A percentile compares a stretch with the other conserved stretches of the same genome.
phyloP scores from a whole-genome alignment of 2,329 filamentous ascomycete genomes.

The Delphinella strobiligena region DNA sequence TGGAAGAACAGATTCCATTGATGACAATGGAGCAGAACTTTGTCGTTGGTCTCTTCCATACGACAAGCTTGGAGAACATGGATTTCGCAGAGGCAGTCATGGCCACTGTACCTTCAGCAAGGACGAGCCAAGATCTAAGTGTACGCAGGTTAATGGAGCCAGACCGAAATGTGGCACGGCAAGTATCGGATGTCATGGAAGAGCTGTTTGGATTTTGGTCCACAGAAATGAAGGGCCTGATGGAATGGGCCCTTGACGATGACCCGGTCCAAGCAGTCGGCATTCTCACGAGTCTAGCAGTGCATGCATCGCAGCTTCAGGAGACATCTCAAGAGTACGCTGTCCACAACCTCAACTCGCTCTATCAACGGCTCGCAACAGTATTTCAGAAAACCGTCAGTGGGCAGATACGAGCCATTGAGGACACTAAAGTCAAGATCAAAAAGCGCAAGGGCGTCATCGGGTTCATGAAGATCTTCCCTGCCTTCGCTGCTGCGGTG shows the following conservation, averaged over 20 bases:
- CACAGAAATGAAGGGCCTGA: slow-evolving; percentile 61
- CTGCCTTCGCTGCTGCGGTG: slow-evolving; percentile 67
- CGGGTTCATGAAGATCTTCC: slow-evolving; percentile 87
- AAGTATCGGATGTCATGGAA: slow-evolving; percentile 79
- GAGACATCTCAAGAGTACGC: slow-evolving; percentile 92
- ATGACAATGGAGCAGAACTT: slow-evolving; percentile 95
- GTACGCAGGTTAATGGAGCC: slow-evolving; percentile 73
- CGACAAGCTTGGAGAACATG: slow-evolving; percentile 66
- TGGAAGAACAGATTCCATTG: slow-evolving; percentile 72
- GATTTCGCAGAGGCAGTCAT: slow-evolving; percentile 77
- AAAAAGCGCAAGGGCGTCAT: slow-evolving; percentile 98
- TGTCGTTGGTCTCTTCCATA: slow-evolving; percentile 90
- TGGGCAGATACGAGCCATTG: slow-evolving; percentile 87
- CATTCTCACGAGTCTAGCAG: slow-evolving; percentile 68
- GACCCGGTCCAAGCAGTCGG: slow-evolving; percentile 91
- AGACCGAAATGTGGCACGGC: slow-evolving; percentile 72
- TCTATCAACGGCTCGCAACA: slow-evolving; percentile 61
- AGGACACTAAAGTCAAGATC: slow-evolving; percentile 97
- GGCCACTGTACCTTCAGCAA: slow-evolving; percentile 51
- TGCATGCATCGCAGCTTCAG: slow-evolving; percentile 64
- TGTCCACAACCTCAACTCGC: slow-evolving; percentile 56
- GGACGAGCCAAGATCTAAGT: slow-evolving; percentile 56
- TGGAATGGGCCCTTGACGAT: slow-evolving; percentile 70
- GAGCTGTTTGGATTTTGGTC: slow-evolving; percentile 75
- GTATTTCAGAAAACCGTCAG: slow-evolving; percentile 85